Percentiles rank a stretch among this genome's conserved stretches.
Evolutionary conservation across 1,139 yeast species (phyloP).

Genomic region (Lizanozyma gosingica): DNA sequence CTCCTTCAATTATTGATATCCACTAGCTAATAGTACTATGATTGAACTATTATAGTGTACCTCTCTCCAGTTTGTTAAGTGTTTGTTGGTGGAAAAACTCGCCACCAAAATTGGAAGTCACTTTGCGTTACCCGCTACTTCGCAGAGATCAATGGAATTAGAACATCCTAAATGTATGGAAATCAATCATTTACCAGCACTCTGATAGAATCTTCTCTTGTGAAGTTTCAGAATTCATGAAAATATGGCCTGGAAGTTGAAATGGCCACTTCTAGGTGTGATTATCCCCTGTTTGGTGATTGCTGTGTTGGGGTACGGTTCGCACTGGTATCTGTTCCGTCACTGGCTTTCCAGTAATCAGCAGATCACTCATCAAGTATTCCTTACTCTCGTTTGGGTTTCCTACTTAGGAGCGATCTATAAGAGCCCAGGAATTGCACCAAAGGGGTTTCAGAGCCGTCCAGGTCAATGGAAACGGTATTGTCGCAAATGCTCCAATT

Average conservation of each 20-base stretch:
- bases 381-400: slow-evolving; percentile 57
- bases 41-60: too few species aligned
- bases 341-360: slow-evolving; percentile 28
- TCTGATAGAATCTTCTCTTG: too few species aligned
- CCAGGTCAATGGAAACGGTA: slow-evolving; percentile 44
- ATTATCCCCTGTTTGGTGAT: slow-evolving; percentile 58
- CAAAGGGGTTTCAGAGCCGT: slow-evolving; percentile 25
- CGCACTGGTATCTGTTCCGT: slow-evolving; percentile 49
- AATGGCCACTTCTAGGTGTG: slow-evolving; percentile 1
- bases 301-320: slow-evolving; percentile 51
- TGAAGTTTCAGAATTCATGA: too few species aligned
- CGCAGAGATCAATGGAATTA: too few species aligned
- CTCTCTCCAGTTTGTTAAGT: too few species aligned
- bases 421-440: slow-evolving; percentile 53
- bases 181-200: too few species aligned
- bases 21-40: too few species aligned
- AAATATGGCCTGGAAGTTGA: too few species aligned
- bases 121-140: too few species aligned
- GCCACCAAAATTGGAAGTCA: too few species aligned
- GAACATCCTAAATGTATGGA: too few species aligned
- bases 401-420: slow-evolving; percentile 55
- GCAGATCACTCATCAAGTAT: slow-evolving; percentile 42
- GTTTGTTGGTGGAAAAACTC: not conserved
- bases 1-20: too few species aligned
- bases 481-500: slow-evolving; percentile 56